phyloP scores from a whole-genome alignment of 805 yeast genomes.

The Yarrowia osloensis region DNA sequence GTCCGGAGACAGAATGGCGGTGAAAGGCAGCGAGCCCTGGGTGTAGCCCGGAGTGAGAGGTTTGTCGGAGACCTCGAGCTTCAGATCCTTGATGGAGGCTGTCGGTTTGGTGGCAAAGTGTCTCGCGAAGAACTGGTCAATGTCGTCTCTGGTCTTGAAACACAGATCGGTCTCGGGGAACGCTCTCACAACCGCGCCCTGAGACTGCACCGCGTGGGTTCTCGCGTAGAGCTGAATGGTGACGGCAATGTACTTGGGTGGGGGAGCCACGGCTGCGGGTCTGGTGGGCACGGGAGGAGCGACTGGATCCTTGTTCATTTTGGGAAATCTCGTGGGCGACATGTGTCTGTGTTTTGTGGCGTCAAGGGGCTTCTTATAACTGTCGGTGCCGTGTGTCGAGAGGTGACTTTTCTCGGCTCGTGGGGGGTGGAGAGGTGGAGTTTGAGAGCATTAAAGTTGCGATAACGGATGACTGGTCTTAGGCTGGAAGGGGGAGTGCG shows the following conservation, averaged over 20 bases:
- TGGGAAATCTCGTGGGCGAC: constrained; percentile 14
- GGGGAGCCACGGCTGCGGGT: neutral
- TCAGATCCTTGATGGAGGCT: neutral
- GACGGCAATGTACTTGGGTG: neutral
- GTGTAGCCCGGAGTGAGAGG: neutral
- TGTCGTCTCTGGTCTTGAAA: neutral
- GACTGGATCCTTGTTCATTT: neutral
- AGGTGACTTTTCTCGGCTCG: neutral
- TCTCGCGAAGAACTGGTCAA: neutral
- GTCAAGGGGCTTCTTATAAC: neutral
- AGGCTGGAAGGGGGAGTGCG: too few relatives aligned
- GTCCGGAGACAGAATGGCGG: neutral
- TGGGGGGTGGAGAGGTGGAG: neutral
- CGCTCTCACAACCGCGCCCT: neutral
- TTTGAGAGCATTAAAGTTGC: constrained; percentile 9
- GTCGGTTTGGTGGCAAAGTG: neutral
- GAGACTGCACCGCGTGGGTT: too few relatives aligned
- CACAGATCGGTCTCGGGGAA: constrained; percentile 2
- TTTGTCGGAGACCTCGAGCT: neutral
- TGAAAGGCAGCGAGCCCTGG: neutral
- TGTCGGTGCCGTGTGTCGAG: neutral
- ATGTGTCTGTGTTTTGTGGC: neutral
- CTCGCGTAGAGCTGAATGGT: neutral
- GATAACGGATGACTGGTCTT: neutral
- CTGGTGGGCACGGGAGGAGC: neutral